Conservation (phyloP, 805 yeast species). For the Candida koratica region DNA sequence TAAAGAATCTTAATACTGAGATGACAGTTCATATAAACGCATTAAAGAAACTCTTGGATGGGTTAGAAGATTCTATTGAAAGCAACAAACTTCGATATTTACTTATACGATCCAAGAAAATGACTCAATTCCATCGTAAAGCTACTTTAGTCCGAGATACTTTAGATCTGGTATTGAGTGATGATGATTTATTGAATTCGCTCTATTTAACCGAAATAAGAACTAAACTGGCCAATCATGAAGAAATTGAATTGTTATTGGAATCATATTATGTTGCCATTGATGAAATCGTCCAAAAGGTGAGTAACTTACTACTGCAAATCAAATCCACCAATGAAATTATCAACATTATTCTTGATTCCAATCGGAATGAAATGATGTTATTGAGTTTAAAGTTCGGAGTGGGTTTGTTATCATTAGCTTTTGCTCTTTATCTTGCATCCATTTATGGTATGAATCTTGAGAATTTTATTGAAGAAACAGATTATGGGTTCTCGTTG, state of each 20-base stretch:
- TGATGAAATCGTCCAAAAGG: slow-evolving; percentile 92
- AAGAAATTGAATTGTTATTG: slow-evolving; percentile 82
- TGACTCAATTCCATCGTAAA: slow-evolving; percentile 80
- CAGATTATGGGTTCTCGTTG: slow-evolving; percentile 59
- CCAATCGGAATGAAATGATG: slow-evolving; percentile 93
- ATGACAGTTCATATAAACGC: slow-evolving; percentile 80
- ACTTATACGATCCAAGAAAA: slow-evolving; percentile 78
- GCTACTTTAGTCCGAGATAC: slow-evolving; percentile 77
- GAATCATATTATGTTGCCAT: slow-evolving; percentile 89
- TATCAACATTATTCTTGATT: slow-evolving; percentile 85
- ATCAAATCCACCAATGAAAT: slow-evolving; percentile 93
- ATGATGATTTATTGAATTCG: slow-evolving; percentile 82
- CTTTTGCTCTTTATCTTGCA: slow-evolving; percentile 75
- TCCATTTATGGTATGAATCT: slow-evolving; percentile 94
- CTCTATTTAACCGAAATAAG: slow-evolving; percentile 70
- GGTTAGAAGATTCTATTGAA: slow-evolving; percentile 79
- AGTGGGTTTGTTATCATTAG: slow-evolving; percentile 77
- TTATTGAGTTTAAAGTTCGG: slow-evolving; percentile 78
- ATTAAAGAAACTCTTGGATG: slow-evolving; percentile 66
- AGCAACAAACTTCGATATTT: slow-evolving; percentile 72
- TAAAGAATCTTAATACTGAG: slow-evolving; percentile 76
- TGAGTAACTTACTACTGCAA: slow-evolving; percentile 72
- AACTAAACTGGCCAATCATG: slow-evolving; percentile 54
- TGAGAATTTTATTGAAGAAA: slow-evolving; percentile 74
- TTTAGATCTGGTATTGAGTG: slow-evolving; percentile 78